Base-by-base conservation (phyloP, 225 moss, liverwort and hornwort genomes). In the Lunularia cruciata region DNA sequence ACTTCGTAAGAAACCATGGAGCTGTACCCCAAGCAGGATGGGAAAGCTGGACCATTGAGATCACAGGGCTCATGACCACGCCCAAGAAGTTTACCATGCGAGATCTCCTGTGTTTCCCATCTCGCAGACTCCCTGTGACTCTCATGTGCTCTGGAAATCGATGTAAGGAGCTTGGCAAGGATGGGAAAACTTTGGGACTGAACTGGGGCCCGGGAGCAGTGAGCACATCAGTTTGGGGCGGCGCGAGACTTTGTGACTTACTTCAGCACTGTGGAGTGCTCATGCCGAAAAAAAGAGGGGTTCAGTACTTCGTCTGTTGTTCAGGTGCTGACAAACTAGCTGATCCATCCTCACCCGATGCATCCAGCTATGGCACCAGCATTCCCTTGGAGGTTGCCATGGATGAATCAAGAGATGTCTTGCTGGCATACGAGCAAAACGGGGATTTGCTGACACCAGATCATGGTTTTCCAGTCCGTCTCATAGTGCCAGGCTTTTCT, bases 381-480 rank as follows among this genome's bases (percentile, higher is more conserved):
- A 77, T 82, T 18, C 74, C 77, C 32, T 37, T 82, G 27, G 77
- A 77, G 4, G 70, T 77, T 3, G 81, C 81, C 3, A 60, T 77
- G 67, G 81, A 82, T 30, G 70, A 82, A 66, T 65, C 74, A 28
- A 62, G 77, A 47, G 81, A 81, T 59, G 77, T 82, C 15, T 34
- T 82, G 61, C 40, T 82, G 37, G 81, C 81, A 0, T 82, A 77
- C 32, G 81, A 82, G 71, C 81, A 82, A 34, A 82, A 77, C 35
- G 70, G 74, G 70, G 81, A 74, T 48, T 57, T 77, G 13, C 20
- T 82, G 71, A 74, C 81, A 20, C 74, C 81, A 20, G 81, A 82
- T 65, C 77, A 82, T 30, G 81, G 77, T 12, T 77, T 82, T 33
- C 77, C 81, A 0, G 74, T 77, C 38, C 65, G 73, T 16, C 60